Evolutionary conservation across 129 eudicot genomes (phyloP).

Genomic region (Deinandra increscens): DNA sequence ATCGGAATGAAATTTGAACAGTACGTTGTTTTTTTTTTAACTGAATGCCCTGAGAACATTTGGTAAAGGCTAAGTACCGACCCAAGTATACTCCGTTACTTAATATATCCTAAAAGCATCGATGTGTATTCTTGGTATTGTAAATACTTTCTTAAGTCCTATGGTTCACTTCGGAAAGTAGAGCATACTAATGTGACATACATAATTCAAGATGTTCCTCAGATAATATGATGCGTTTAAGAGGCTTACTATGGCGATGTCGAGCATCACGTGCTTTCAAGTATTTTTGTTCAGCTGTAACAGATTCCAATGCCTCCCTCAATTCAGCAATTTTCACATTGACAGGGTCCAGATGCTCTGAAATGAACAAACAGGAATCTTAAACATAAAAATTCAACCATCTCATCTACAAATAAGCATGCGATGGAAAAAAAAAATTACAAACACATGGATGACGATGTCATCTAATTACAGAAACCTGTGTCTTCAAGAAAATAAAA

Average conservation of each 20-base stretch:
- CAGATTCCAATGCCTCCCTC: slow-evolving; percentile 91
- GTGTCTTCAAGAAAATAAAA: slow-evolving; percentile 4
- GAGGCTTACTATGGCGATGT: slow-evolving; percentile 86
- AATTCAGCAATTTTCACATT: slow-evolving; percentile 95
- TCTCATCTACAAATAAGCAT: not conserved
- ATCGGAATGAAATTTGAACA: not conserved
- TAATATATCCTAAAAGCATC: not conserved
- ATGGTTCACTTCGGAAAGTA: not conserved
- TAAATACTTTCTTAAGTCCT: not conserved
- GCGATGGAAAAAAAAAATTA: not conserved
- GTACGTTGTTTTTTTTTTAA: not conserved
- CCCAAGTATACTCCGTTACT: not conserved
- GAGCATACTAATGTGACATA: not conserved
- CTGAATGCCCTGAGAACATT: not conserved
- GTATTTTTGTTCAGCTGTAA: slow-evolving; percentile 88
- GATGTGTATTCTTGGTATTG: not conserved
- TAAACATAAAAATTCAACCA: slow-evolving; percentile 6
- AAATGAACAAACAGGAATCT: slow-evolving; percentile 4
- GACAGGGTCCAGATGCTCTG: slow-evolving; percentile 98
- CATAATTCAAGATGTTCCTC: not conserved
- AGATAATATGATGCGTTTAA: not conserved
- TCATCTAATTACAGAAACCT: not conserved
- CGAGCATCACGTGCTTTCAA: slow-evolving; percentile 94
- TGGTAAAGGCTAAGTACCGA: not conserved
- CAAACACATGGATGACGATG: not conserved